phyloP scores from a whole-genome alignment of 2,329 filamentous ascomycete species.

The Hymenoscyphus occultus region DNA sequence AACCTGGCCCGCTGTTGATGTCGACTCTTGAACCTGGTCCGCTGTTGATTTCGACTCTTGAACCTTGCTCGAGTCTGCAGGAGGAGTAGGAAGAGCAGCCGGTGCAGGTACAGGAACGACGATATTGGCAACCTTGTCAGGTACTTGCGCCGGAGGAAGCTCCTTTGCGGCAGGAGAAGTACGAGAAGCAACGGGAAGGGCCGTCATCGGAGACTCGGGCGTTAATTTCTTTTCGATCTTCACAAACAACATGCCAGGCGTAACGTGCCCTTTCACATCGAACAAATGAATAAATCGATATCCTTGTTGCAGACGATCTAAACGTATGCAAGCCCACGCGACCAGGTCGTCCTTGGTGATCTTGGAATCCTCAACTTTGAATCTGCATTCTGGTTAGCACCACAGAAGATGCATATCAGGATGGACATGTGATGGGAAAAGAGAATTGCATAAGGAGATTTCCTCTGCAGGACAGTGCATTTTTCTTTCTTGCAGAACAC shows the following conservation, averaged over 20 bases:
- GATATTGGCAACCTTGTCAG: not conserved
- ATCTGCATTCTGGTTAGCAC: constrained; percentile 37
- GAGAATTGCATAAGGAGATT: not conserved
- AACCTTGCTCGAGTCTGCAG: not conserved
- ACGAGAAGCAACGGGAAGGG: not conserved
- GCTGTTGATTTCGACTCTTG: not conserved
- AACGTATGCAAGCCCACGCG: constrained; percentile 83
- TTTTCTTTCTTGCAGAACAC: not conserved
- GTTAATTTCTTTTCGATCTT: constrained; percentile 59
- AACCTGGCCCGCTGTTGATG: not conserved
- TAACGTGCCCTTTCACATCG: constrained; percentile 63
- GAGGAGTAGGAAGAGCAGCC: not conserved
- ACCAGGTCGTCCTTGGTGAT: constrained; percentile 74
- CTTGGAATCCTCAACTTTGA: constrained; percentile 87
- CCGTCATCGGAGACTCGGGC: not conserved
- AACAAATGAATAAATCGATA: constrained; percentile 75
- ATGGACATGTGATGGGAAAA: constrained; percentile 6
- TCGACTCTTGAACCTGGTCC: not conserved
- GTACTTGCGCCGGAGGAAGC: not conserved
- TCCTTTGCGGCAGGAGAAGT: not conserved
- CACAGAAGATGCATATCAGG: constrained; percentile 9
- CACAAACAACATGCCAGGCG: constrained; percentile 69
- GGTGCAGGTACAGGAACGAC: constrained; percentile 2
- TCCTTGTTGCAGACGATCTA: constrained; percentile 75
- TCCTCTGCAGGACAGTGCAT: not conserved